These are phyloP conservation scores for Penicillium sp. DNA, from an alignment of 2,329 filamentous ascomycete species.

Conservation along the genomic window DNA sequence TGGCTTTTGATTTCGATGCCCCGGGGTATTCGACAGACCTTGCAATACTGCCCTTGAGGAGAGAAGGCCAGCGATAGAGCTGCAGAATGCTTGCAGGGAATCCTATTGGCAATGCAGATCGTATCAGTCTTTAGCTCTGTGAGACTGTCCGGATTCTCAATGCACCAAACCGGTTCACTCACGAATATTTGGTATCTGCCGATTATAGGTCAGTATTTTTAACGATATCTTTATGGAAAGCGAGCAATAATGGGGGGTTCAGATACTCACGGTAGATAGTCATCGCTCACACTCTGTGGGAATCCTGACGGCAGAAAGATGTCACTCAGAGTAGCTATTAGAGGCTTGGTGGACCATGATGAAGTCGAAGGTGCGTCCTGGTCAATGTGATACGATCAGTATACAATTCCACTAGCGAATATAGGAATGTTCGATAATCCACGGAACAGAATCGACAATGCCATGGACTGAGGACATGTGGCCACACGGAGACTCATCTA, in stretches of 20 bases:
- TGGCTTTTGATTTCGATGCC: neutral
- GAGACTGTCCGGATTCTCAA: neutral
- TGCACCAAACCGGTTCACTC: constrained; percentile 24
- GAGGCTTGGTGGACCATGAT: constrained; percentile 26
- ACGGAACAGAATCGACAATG: neutral
- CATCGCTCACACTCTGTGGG: constrained; percentile 78
- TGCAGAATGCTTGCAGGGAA: constrained; percentile 44
- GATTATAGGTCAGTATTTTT: constrained; percentile 9
- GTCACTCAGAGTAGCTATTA: constrained; percentile 54
- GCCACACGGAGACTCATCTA: neutral
- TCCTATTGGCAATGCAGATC: constrained; percentile 25
- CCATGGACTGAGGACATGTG: neutral
- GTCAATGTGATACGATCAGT: neutral
- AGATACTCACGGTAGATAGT: constrained; percentile 69
- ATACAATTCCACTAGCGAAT: neutral
- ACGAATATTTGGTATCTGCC: constrained; percentile 69
- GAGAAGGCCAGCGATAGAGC: constrained; percentile 56
- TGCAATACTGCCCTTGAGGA: constrained; percentile 81
- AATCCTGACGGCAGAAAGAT: constrained; percentile 87
- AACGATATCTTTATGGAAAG: neutral
- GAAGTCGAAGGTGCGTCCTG: neutral
- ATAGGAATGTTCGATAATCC: neutral
- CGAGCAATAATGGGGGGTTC: neutral
- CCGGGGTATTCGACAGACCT: constrained; percentile 43
- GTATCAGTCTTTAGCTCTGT: neutral